Conservation (phyloP, 805 yeast species). For the Teunomyces gatunensis region DNA sequence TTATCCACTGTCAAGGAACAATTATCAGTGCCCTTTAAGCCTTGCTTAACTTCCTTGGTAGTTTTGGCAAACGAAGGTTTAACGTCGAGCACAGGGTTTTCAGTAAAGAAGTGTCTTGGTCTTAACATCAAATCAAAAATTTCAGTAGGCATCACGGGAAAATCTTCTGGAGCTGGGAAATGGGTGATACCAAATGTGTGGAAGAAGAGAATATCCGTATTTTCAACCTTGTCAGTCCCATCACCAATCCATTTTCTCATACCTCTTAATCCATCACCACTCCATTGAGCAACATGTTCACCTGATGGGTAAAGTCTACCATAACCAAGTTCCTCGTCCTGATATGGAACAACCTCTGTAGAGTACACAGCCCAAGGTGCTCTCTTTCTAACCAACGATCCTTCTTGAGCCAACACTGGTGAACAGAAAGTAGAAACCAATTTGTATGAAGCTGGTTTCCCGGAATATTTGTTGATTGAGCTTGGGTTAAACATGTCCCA, state of each 20-base stretch:
- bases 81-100: slow-evolving; percentile 75
- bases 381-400: slow-evolving; percentile 73
- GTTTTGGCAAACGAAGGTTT: slow-evolving; percentile 55
- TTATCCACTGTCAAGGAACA: slow-evolving; percentile 41
- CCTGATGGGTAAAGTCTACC: slow-evolving; percentile 81
- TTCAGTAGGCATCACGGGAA: slow-evolving; percentile 88
- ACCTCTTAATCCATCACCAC: slow-evolving; percentile 65
- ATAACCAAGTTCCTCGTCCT: slow-evolving; percentile 48
- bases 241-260: slow-evolving; percentile 70
- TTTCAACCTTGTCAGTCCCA: slow-evolving; percentile 54
- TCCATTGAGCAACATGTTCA: slow-evolving; percentile 70
- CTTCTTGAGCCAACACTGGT: slow-evolving; percentile 68
- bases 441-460: slow-evolving; percentile 74
- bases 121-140: slow-evolving; percentile 71
- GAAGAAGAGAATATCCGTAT: slow-evolving; percentile 72
- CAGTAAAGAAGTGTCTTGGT: slow-evolving; percentile 76
- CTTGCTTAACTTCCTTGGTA: slow-evolving; percentile 41
- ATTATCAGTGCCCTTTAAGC: slow-evolving; percentile 31
- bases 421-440: slow-evolving; percentile 74
- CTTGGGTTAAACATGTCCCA: slow-evolving; percentile 79
- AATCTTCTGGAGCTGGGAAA: slow-evolving; percentile 87
- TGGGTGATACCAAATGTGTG: slow-evolving; percentile 85
- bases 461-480: slow-evolving; percentile 63
- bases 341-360: slow-evolving; percentile 67
- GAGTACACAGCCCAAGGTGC: slow-evolving; percentile 77